Evolutionary conservation across 2,329 filamentous ascomycete genomes (phyloP).

Genomic region (Talaromyces atroroseus): DNA sequence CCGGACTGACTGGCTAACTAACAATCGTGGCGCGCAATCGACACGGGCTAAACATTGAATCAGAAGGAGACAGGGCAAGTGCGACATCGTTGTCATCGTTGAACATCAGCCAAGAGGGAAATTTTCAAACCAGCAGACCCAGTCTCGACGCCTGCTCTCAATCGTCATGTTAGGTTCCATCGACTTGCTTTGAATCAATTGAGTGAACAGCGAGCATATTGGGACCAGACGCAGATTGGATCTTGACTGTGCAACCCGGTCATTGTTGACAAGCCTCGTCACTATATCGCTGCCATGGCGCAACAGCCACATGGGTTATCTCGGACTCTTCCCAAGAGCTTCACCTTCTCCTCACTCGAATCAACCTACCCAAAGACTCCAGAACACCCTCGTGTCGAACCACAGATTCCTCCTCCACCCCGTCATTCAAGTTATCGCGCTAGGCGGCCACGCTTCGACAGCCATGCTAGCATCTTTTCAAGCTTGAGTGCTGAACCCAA

Average conservation of each 20-base stretch:
- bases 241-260: not conserved
- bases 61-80: not conserved
- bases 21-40: not conserved
- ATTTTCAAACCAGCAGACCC: not conserved
- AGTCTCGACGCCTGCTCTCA: not conserved
- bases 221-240: not conserved
- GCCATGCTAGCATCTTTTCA: constrained; percentile 33
- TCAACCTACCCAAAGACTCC: constrained; percentile 38
- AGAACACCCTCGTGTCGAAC: constrained; percentile 33
- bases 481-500: constrained; percentile 28
- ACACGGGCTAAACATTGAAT: not conserved
- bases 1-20: not conserved
- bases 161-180: constrained; percentile 6
- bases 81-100: not conserved
- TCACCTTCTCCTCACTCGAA: constrained; percentile 35
- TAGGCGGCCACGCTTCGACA: constrained; percentile 35
- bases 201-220: constrained; percentile 3
- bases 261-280: not conserved
- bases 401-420: constrained; percentile 41
- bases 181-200: not conserved
- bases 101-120: not conserved
- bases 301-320: constrained; percentile 37
- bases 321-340: constrained; percentile 44
- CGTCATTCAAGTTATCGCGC: constrained; percentile 40
- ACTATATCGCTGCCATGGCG: constrained; percentile 26